A percentile compares a stretch with the other conserved stretches of the same genome.
These are phyloP conservation scores for Arabidopsis hybrid DNA, from an alignment of 441 rosid species.

Conservation along the genomic window DNA sequence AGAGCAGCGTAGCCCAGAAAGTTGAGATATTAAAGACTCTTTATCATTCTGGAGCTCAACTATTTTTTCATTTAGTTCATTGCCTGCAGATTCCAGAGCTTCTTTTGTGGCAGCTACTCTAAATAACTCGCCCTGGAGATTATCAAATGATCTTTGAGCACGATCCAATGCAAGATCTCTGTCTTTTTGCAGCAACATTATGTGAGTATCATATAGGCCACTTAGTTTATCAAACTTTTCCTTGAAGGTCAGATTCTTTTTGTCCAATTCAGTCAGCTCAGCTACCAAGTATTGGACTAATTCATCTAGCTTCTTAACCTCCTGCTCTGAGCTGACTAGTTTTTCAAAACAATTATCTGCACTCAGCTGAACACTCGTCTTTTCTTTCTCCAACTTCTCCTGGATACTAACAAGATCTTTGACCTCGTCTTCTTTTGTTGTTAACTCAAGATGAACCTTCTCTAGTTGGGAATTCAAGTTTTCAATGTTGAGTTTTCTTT, in stretches of 20 bases:
- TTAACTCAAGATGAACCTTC: constrained; percentile 54
- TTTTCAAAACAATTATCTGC: constrained; percentile 55
- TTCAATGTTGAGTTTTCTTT: constrained; percentile 55
- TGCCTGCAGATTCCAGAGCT: constrained; percentile 56
- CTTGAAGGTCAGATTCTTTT: constrained; percentile 52
- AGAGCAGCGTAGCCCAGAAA: constrained; percentile 55
- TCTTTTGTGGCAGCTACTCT: constrained; percentile 57
- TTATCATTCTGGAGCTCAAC: constrained; percentile 67
- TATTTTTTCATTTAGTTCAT: constrained; percentile 55
- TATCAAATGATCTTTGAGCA: constrained; percentile 57
- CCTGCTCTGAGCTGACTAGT: constrained; percentile 55
- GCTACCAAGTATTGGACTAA: constrained; percentile 53
- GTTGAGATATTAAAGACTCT: constrained; percentile 54
- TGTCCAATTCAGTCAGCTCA: constrained; percentile 67
- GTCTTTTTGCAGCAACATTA: constrained; percentile 62
- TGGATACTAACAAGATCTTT: constrained; percentile 51
- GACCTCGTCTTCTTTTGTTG: constrained; percentile 66
- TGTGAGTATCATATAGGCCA: constrained; percentile 55
- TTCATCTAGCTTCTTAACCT: constrained; percentile 59
- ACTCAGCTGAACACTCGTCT: constrained; percentile 54
- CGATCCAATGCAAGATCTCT: constrained; percentile 56
- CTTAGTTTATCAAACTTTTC: constrained; percentile 66
- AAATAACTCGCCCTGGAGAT: constrained; percentile 63
- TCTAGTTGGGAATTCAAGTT: constrained; percentile 65
- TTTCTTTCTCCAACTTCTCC: constrained; percentile 68